A percentile compares a stretch with the other conserved stretches of the same genome.
These are phyloP conservation scores for Aegilops tauschii DNA, from an alignment of 176 grass and related monocot species.

Conservation along the genomic window DNA sequence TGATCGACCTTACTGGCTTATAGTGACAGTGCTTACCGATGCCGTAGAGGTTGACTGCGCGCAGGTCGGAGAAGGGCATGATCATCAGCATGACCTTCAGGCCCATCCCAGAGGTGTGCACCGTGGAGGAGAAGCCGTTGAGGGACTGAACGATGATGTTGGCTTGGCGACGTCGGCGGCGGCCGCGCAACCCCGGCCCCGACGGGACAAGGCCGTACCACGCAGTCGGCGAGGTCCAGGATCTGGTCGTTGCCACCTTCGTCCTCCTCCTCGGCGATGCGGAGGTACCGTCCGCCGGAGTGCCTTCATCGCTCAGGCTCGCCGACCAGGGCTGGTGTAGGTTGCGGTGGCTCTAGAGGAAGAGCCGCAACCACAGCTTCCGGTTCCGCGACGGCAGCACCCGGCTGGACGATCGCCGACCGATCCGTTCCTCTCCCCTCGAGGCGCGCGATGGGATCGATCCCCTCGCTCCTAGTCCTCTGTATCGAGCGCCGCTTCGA, in stretches of 20 bases:
- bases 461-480: too few species aligned
- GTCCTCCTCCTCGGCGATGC: conserved; percentile 36
- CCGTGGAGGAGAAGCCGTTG: conserved; percentile 71
- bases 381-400: conserved; percentile 86
- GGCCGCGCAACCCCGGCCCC: conserved; percentile 34
- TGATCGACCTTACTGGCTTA: too few species aligned
- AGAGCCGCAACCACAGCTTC: conserved; percentile 96
- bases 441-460: too few species aligned
- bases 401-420: conserved; percentile 88
- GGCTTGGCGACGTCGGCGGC: conserved; percentile 69
- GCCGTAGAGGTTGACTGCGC: too few species aligned
- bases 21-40: too few species aligned
- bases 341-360: conserved; percentile 97
- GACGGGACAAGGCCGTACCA: not conserved
- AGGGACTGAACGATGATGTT: conserved; percentile 76
- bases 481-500: too few species aligned
- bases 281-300: conserved; percentile 51
- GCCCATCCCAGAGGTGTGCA: conserved; percentile 82
- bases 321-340: conserved; percentile 42
- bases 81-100: conserved; percentile 76
- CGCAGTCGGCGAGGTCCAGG: not conserved
- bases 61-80: not conserved
- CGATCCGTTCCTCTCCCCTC: conserved; percentile 1
- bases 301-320: not conserved
- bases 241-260: not conserved